Conservation (phyloP, 139 green algal species). For the Ettlia oleoabundans region DNA sequence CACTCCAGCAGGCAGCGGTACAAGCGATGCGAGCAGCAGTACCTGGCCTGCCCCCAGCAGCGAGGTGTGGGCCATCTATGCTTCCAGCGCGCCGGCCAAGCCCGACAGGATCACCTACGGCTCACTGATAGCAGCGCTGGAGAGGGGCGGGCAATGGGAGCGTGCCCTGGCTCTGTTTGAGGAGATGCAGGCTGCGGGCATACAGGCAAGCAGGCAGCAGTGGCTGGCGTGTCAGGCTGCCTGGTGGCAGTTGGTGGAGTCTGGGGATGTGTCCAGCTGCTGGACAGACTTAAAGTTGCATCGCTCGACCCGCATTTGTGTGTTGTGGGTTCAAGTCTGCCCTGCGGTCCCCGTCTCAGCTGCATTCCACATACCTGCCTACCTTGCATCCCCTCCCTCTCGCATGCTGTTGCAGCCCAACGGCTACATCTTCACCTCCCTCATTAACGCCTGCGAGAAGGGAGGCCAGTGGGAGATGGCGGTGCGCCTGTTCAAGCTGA, state of each 20-base stretch:
- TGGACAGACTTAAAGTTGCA: too few relatives aligned
- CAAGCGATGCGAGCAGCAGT: neutral
- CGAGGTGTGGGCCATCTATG: too few relatives aligned
- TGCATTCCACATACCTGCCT: too few relatives aligned
- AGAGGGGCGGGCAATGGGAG: constrained; percentile 45
- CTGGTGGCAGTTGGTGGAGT: neutral
- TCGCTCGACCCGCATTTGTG: too few relatives aligned
- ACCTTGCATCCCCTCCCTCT: too few relatives aligned
- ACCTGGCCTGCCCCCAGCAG: too few relatives aligned
- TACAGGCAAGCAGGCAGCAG: neutral
- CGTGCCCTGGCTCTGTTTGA: constrained; percentile 44
- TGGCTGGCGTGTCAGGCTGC: neutral
- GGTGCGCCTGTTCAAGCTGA: constrained; percentile 50
- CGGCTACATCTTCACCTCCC: constrained; percentile 50
- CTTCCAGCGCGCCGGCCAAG: constrained; percentile 41
- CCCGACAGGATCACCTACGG: constrained; percentile 83
- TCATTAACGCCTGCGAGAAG: constrained; percentile 63
- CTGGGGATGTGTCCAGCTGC: too few relatives aligned
- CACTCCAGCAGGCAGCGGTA: neutral
- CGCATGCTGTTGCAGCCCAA: constrained; percentile 38
- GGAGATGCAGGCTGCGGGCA: constrained; percentile 22
- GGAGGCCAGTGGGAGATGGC: constrained; percentile 53
- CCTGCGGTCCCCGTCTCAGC: too few relatives aligned
- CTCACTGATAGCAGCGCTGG: constrained; percentile 74
- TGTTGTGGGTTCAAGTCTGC: too few relatives aligned